phyloP scores from a whole-genome alignment of 768 basidiomycete species.

The Xerocomellus intermedius region DNA sequence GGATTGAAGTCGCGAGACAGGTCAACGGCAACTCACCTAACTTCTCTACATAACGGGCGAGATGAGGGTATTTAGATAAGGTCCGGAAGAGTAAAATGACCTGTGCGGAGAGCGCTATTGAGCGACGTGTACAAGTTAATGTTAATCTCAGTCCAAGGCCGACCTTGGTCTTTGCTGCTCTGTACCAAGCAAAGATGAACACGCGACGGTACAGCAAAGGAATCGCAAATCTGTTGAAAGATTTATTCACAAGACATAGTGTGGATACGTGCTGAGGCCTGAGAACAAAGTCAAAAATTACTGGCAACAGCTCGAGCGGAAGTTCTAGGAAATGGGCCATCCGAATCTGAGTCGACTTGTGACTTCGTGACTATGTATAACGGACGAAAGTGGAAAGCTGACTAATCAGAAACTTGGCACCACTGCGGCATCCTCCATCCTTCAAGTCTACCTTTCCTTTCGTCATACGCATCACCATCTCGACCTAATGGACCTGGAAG shows the following conservation, averaged over 20 bases:
- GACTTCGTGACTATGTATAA: no score
- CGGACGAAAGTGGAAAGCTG: constrained; percentile 17
- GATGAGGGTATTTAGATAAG: constrained; percentile 49
- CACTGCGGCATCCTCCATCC: background rate
- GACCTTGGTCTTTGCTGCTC: constrained; percentile 60
- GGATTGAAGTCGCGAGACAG: background rate
- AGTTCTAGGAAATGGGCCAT: constrained; percentile 52
- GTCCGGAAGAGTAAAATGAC: constrained; percentile 62
- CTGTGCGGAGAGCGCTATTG: constrained; percentile 33
- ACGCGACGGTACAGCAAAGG: constrained; percentile 56
- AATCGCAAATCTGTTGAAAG: constrained; percentile 51
- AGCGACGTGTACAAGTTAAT: background rate
- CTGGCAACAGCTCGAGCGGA: constrained; percentile 63
- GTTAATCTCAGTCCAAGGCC: constrained; percentile 1
- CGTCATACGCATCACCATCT: constrained; percentile 33
- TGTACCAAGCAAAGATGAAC: constrained; percentile 71
- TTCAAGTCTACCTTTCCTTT: background rate
- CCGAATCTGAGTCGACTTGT: background rate
- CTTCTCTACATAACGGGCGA: constrained; percentile 55
- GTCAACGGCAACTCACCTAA: constrained; percentile 47
- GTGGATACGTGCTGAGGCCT: constrained; percentile 52
- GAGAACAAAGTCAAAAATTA: constrained; percentile 49
- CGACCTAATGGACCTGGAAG: constrained; percentile 28
- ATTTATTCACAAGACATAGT: constrained; percentile 55
- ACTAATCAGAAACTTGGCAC: constrained; percentile 18